Base-by-base conservation (phyloP, 2,329 filamentous ascomycete genomes). In the Ophiostoma sp. region DNA sequence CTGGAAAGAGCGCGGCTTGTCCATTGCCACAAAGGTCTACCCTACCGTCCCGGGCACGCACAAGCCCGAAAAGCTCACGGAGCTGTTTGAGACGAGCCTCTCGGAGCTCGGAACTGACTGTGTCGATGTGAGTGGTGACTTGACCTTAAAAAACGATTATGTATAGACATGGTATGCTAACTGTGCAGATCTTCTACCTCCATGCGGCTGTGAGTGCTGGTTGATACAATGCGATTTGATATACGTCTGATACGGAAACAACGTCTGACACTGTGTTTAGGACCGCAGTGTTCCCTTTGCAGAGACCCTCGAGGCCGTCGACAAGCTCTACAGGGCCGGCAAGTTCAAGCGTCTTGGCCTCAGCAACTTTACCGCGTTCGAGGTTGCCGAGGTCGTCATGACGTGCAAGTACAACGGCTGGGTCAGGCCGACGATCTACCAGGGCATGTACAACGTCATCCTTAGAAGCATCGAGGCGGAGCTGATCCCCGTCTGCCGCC, bases 1-100 rank as follows among this genome's bases (percentile, higher is more conserved):
- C 68, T 96, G 92, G 91, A 90, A 92, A 77, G 87, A 93, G 72
- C 87, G 91, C 41, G 92, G 92, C 1, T 80, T 96, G 68, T 90
- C 85, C 0, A 78, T 95, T 71, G 93, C 92, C 15, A 96, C 93
- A 15, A 96, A 96, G 78, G 81, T 87, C 73, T 94, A 93, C 76
- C 90, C 91, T 0, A 70, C 72, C 1, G 75, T 81, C 7, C 81
- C 84, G 0, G 88, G 89, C 1, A 83, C 79, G 0, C 90, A 94
- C 78, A 83, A 85, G 65, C 84, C 86, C 0, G 85, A 86, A 7
- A 85, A 85, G 71, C 79, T 94, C n/a, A 82, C 84, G 1, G 84
- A 85, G 75, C 85, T 85, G 33, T 82, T 93, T 23, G 86, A 91
- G 76, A 86, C 82, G 67, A 91, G 88, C 72, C 76, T 94, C 75